Conservation (phyloP, 176 grass and related monocot species). For the Triticum urartu region DNA sequence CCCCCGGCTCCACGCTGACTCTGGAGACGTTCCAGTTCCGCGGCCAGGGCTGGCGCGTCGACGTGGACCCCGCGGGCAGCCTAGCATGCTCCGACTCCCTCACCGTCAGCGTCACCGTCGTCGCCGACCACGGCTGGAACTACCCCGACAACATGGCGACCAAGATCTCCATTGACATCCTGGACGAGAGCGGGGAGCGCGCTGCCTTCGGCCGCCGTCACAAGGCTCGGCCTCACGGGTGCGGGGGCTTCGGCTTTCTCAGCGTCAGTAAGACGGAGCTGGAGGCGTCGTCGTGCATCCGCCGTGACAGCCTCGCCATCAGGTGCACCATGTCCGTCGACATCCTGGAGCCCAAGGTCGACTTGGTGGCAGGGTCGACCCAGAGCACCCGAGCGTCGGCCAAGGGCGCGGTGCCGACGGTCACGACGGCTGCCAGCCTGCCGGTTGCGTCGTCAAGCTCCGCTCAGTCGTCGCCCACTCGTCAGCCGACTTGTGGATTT, state of each 20-base stretch:
- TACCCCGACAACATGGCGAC: neutral
- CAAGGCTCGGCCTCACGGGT: neutral
- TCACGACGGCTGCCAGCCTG: neutral
- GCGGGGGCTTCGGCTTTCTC: neutral
- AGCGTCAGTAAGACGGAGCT: slow-evolving; percentile 22
- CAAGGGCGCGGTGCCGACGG: neutral
- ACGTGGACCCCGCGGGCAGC: neutral
- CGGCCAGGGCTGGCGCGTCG: slow-evolving; percentile 1
- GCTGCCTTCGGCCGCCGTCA: slow-evolving; percentile 13
- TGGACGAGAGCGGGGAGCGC: neutral
- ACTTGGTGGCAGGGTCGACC: neutral
- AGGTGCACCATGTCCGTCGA: neutral
- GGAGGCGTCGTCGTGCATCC: slow-evolving; percentile 23
- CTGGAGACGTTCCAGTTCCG: slow-evolving; percentile 23
- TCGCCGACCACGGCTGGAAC: slow-evolving; percentile 3
- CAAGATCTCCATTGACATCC: neutral
- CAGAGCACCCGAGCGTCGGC: neutral
- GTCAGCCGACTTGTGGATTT: neutral
- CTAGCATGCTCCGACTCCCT: neutral
- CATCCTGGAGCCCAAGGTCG: neutral
- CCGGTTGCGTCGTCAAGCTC: neutral
- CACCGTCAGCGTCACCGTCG: slow-evolving; percentile 25
- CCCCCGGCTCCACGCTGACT: neutral
- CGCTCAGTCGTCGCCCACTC: neutral
- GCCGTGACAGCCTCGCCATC: neutral